Conservation (phyloP, 257 asterid genomes). For the Ehretia macrophylla region DNA sequence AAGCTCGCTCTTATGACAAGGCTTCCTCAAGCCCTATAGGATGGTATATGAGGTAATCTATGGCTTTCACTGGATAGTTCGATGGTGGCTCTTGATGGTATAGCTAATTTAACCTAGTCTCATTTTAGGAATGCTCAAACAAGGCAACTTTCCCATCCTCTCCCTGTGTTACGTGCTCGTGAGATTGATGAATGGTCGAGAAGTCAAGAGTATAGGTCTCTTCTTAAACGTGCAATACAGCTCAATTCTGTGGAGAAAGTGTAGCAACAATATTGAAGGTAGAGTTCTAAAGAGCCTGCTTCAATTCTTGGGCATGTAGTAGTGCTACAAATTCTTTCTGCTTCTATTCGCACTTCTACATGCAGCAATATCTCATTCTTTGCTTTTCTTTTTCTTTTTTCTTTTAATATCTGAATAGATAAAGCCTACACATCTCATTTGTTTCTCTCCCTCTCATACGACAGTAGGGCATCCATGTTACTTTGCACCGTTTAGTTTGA, state of each 20-base stretch:
- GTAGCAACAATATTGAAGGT: neutral
- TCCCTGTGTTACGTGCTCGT: conserved; percentile 88
- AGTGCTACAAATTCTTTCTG: neutral
- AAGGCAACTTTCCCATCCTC: conserved; percentile 94
- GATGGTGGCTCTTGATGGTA: neutral
- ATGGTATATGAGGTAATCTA: conserved; percentile 79
- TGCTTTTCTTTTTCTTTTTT: neutral
- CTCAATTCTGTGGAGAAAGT: conserved; percentile 32
- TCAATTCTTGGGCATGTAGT: neutral
- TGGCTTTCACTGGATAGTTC: neutral
- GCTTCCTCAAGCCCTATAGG: conserved; percentile 94
- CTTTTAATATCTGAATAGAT: no score
- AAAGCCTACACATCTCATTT: no score
- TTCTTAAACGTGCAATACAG: conserved; percentile 45
- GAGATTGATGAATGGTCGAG: conserved; percentile 98
- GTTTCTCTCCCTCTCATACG: no score
- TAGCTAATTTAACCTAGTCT: conserved; percentile 7
- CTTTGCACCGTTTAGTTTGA: no score
- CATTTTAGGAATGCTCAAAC: conserved; percentile 83
- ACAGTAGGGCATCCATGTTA: no score
- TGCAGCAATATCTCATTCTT: neutral
- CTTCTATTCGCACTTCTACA: neutral
- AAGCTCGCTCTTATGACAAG: conserved; percentile 90
- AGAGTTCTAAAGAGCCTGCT: neutral
- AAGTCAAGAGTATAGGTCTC: conserved; percentile 68